Evolutionary conservation across 768 basidiomycete genomes (phyloP), one percentile per base, ranked within the genome.

Genomic region (Hortiboletus flavorubellus): DNA sequence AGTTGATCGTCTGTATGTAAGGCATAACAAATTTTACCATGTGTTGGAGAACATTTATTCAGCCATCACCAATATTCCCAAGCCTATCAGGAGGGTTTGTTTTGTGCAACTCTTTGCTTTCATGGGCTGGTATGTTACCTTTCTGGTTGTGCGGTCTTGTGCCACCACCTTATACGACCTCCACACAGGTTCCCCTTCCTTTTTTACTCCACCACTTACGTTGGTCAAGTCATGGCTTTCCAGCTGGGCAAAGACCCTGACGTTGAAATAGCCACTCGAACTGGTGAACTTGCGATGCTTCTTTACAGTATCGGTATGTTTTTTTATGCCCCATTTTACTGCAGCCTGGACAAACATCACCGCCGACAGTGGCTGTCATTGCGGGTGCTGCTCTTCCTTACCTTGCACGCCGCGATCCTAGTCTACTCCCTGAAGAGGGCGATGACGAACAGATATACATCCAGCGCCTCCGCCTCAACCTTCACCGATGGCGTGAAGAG

Each of bases 71-170:
- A 85, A 84, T 46, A 80, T 98, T 43, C 95, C 95, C 0, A 84
- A 81, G 59, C 87, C 93, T 12, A 86, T 98, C 42, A 83, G 85
- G 47, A 82, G 91, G 29, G 95, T 98, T 11, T 98, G 95, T 68
- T 85, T 87, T 64, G 94, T 97, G 4, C 95, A 98, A 66, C 72
- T 98, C 16, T 95, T 92, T 67, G 94, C 95, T 2, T 98, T 96
- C 69, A 96, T 96, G 92, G 93, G 92, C 60, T 98, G 95, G 91
- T 88, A 62, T 30, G 83, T 73, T 23, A 11, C 1, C 12, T 42
- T 43, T 46, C 16, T 29, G 37, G 21, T 51, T 41, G 26, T 42
- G 41, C 42, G 44, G 40, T 46, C 23, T 10, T 30, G 16, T 33
- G 46, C 53, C 40, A 39, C 64, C 46, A 49, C 62, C 21, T 49